A percentile compares a stretch with the other conserved stretches of the same genome.
Evolutionary conservation across 129 eudicot species (phyloP).

Genomic region (Flaveria ramosissima): DNA sequence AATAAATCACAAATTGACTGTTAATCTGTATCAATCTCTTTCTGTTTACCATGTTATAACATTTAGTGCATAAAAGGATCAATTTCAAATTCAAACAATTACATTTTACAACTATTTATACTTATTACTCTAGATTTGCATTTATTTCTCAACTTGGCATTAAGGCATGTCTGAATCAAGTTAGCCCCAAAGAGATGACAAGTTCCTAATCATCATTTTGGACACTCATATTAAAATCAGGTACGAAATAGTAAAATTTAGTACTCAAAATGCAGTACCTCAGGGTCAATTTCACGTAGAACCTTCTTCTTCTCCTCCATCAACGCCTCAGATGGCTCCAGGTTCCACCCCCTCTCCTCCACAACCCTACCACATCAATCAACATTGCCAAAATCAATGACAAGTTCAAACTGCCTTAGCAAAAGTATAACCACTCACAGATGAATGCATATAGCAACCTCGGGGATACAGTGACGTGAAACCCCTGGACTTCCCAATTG

Average conservation of each 20-base stretch:
- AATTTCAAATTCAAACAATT: not conserved
- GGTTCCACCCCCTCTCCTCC: slow-evolving; percentile 39
- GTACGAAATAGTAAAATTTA: not conserved
- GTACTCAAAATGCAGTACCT: slow-evolving; percentile 49
- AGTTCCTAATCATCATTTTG: not conserved
- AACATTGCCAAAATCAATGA: slow-evolving; percentile 26
- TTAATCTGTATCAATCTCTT: not conserved
- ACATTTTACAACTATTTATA: not conserved
- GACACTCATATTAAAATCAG: not conserved
- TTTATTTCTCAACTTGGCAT: not conserved
- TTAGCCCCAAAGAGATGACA: not conserved
- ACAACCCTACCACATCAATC: slow-evolving; percentile 47
- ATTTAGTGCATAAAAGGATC: not conserved
- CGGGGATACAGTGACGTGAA: slow-evolving; percentile 51
- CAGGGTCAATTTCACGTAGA: slow-evolving; percentile 73
- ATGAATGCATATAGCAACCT: slow-evolving; percentile 42
- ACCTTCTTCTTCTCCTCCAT: slow-evolving; percentile 57
- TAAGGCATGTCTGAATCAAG: not conserved
- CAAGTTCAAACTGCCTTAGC: slow-evolving; percentile 2
- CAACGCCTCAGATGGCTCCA: slow-evolving; percentile 37
- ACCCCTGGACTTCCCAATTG: slow-evolving; percentile 59
- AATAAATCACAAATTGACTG: slow-evolving; percentile 1
- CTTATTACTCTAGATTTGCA: not conserved
- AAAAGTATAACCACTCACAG: slow-evolving; percentile 12
- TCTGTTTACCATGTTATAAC: not conserved